Percentiles rank a stretch among this genome's conserved stretches.
These are phyloP conservation scores for Chenopodium album DNA, from an alignment of 148 eudicot species.

Conservation along the genomic window DNA sequence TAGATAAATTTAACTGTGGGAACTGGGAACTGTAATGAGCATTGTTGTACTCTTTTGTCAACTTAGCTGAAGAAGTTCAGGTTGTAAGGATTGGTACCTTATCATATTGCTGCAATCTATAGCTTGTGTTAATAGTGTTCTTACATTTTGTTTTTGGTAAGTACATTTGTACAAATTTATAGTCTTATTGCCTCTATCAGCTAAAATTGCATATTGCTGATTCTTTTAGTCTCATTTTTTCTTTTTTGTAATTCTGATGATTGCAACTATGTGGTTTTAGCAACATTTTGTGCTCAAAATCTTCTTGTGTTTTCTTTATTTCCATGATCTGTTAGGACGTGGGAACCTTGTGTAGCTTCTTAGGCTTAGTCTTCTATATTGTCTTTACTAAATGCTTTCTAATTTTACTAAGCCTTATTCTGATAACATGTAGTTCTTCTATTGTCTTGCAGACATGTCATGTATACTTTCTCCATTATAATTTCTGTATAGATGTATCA, in stretches of 20 bases:
- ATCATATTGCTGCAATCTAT: background rate
- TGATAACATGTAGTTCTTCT: slow-evolving; percentile 6
- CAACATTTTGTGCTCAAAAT: slow-evolving; percentile 7
- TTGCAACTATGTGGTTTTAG: background rate
- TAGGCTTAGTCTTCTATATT: background rate
- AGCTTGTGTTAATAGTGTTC: background rate
- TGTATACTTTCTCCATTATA: background rate
- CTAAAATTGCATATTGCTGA: background rate
- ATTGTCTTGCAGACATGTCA: background rate
- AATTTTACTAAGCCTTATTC: background rate
- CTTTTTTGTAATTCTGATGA: background rate
- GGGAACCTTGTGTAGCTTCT: background rate
- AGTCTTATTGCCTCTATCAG: background rate
- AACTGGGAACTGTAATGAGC: background rate
- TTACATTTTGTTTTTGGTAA: background rate
- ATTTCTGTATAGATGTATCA: background rate
- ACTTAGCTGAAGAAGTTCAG: background rate
- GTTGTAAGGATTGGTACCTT: background rate
- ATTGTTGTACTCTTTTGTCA: background rate
- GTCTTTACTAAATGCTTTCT: background rate
- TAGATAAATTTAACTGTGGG: background rate
- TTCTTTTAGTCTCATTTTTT: background rate
- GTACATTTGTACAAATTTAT: background rate
- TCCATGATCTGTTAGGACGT: background rate
- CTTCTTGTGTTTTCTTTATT: background rate